A percentile compares a stretch with the other conserved stretches of the same genome.
phyloP scores from a whole-genome alignment of 140 eudicot species.

The Flaveria floridana region DNA sequence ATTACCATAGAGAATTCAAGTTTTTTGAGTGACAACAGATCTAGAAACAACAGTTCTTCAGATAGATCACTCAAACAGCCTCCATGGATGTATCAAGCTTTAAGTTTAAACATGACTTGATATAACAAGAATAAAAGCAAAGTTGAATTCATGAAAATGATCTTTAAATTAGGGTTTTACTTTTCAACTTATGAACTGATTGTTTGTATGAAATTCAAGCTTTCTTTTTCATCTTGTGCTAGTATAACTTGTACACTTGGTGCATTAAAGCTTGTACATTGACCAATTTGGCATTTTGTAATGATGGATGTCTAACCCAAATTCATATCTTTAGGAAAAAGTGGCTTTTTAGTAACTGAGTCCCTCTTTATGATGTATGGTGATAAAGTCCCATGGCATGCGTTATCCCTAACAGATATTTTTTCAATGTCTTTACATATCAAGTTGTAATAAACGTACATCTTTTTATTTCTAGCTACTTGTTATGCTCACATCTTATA shows the following conservation, averaged over 20 bases:
- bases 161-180: constrained; percentile 31
- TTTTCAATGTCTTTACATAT: constrained; percentile 21
- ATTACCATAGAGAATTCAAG: constrained; percentile 33
- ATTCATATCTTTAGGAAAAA: constrained; percentile 30
- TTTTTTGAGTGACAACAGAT: constrained; percentile 34
- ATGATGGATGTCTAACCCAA: constrained; percentile 36
- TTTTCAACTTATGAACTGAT: constrained; percentile 31
- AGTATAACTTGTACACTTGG: constrained; percentile 23
- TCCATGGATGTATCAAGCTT: constrained; percentile 78
- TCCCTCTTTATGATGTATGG: constrained; percentile 33
- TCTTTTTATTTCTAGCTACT: no score
- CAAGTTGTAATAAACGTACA: no score
- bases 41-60: constrained; percentile 39
- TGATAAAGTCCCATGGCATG: constrained; percentile 38
- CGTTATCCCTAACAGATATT: constrained; percentile 32
- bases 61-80: constrained; percentile 58
- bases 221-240: constrained; percentile 21
- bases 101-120: constrained; percentile 76
- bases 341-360: constrained; percentile 31
- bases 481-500: no score
- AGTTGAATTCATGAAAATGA: constrained; percentile 23
- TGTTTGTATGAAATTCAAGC: constrained; percentile 37
- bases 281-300: constrained; percentile 33
- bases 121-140: not conserved
- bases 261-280: constrained; percentile 30